Conservation (phyloP, 345 rosid genomes). For the Euphorbia lathyris region DNA sequence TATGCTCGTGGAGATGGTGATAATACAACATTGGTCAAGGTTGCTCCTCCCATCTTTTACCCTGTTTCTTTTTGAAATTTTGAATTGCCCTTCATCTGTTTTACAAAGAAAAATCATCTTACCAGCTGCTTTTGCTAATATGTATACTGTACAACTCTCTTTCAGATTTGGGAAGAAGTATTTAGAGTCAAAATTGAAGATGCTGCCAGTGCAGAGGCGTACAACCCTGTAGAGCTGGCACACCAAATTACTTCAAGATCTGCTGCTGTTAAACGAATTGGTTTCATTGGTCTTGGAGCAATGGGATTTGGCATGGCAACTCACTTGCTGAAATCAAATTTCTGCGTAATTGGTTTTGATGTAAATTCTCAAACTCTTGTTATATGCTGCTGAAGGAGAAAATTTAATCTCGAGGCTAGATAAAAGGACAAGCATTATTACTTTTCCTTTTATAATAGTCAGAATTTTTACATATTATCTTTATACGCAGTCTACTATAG, state of each 20-base stretch:
- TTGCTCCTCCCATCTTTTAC: conserved; percentile 18
- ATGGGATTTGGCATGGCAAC: conserved; percentile 99
- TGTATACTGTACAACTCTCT: conserved; percentile 9
- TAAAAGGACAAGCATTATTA: not conserved
- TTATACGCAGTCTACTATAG: not conserved
- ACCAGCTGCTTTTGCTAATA: not conserved
- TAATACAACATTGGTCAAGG: conserved; percentile 57
- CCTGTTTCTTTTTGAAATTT: not conserved
- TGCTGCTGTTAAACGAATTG: conserved; percentile 54
- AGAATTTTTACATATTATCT: not conserved
- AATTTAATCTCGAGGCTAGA: conserved; percentile 5
- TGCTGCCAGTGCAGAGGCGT: conserved; percentile 62
- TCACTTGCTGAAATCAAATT: conserved; percentile 64
- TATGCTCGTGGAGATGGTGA: conserved; percentile 42
- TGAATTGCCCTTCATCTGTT: not conserved
- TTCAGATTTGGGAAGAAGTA: conserved; percentile 69
- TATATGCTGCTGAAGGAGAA: not conserved
- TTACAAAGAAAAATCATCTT: not conserved
- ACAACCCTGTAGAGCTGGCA: conserved; percentile 72
- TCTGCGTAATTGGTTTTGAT: conserved; percentile 71
- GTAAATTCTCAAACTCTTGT: conserved; percentile 43
- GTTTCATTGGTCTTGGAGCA: conserved; percentile 98
- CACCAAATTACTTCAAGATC: conserved; percentile 48
- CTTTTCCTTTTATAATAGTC: too few relatives aligned
- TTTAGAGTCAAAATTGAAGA: conserved; percentile 55